Evolutionary conservation across 1,139 yeast genomes (phyloP), one percentile per base, ranked within the genome.

Genomic region (Yamadazyma atmosphaerica): DNA sequence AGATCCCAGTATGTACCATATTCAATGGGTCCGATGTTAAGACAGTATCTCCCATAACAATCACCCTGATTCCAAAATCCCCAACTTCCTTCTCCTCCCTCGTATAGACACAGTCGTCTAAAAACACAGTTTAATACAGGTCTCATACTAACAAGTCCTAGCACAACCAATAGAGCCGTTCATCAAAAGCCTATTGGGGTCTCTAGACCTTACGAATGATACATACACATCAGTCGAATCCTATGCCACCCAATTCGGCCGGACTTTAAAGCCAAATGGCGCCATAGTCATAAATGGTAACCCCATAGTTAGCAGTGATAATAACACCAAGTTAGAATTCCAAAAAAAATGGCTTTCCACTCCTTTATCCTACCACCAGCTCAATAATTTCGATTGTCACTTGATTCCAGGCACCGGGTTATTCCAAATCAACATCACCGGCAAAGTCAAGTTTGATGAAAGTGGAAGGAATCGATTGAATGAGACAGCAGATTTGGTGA

Each of bases 371-470:
- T 79, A 76, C 42, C 94, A 85, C 54, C 79, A 70, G 42, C 55
- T 83, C 31, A 78, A 79, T 11, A 75, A 82, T 18, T 73, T 72
- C 41, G 92, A 85, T 55, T 74, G 78, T 36, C 94, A 85, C 52
- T 63, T 79, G 44, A 72, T 85, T n/a, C 92, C 92, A 0, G 86
- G 86, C 0, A 70, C 85, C 0, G 80, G 79, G 3, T 66, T 79
- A 1, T 66, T 72, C 37, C 60, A 81, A 3, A 68, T 83, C 17
- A 72, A 75, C 40, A 68, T 79, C 13, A 73, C 79, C 40, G 79
- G 86, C 9, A 84, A 82, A 55, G 86, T 84, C 8, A 69, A 81
- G 45, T 84, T 84, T 51, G 92, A 85, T 56, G 92, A 85, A 53
- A 74, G 83, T 39, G 90, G 90, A 0, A 73, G 66, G 44, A 81